Base-by-base conservation (phyloP, 2,329 filamentous ascomycete genomes). In the Diplodia sapinea region DNA sequence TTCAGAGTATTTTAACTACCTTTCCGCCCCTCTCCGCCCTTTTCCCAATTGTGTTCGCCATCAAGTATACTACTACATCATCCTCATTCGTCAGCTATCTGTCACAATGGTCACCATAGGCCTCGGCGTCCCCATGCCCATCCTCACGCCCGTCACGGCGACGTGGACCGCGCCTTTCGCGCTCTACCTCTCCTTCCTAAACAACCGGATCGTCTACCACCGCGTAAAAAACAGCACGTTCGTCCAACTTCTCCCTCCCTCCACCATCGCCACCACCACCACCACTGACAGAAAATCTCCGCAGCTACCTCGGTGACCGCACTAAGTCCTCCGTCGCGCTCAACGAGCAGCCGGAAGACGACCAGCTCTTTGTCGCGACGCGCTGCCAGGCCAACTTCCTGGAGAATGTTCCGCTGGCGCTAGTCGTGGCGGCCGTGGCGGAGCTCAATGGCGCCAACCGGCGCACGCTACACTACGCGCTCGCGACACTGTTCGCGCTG, bases 371-470 rank as follows among this genome's bases (percentile, higher is more conserved):
- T 68, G 71, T 80, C 38, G 75, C 77, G 7, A 73, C 70, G 12
- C 76, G 81, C 47, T 72, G 74, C 33, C 79, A 82, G 66, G 69
- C 73, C 36, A 83, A 82, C 66, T 83, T 82, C 70, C 68, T 78
- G 40, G 81, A 83, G 70, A 82, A 81, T 66, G 79, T 82, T 17
- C 80, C 81, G 1, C 65, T 82, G 9, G 76, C 78, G 4, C 72
- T 82, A 33, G 69, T 75, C 3, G 62, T 82, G 15, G 74, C 78
- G 3, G 70, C 77, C n/a, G 67, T 82, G 15, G 81, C 79, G 26
- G 82, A 83, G 71, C 68, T 82, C n/a, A 83, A 82, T 66, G 81
- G 81, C 17, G 81, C 75, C 7, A 75, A 80, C 54, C 70, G 78
- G 72, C 75, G 73, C 54, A 72, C 73, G 13, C 71, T 82, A 68